Base-by-base conservation (phyloP, 768 basidiomycete genomes). In the Hemileccinum rubropunctum region DNA sequence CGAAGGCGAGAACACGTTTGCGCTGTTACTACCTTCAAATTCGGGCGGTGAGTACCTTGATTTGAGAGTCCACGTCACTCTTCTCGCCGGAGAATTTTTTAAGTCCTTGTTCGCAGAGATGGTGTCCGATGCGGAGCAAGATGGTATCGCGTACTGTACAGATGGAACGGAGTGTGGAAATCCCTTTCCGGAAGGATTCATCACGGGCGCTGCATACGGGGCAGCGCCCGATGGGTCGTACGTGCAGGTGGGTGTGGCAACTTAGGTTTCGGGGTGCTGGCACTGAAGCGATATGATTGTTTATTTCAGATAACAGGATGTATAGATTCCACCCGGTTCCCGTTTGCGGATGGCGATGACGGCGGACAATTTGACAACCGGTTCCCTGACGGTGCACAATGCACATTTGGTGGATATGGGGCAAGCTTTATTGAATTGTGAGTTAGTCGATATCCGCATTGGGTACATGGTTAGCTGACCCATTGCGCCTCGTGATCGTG, bases 341-440 rank as follows among this genome's bases (percentile, higher is more conserved):
- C 71, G 17, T 73, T 69, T 35, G 59, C 58, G 8, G 58, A 60
- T 14, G 56, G 51, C 17, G 76, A 80, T 36, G 65, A 68, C 4
- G 78, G 78, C 6, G 78, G 78, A 10, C 78, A 80, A 54, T 72
- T 77, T 50, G 78, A 79, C 42, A 66, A 73, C 37, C 71, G 78
- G 20, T 79, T 71, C 56, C 78, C 77, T 2, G 73, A 79, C 43
- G 78, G 78, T n/a, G 78, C 78, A 18, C 74, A 76, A 42, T 79
- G 78, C 61, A 69, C 70, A 3, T 79, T 74, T 50, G 78, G 78
- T 36, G 78, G 78, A 5, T 73, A 71, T 38, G 76, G 72, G 6
- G 75, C 76, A 34, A 79, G 78, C 48, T 79, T 80, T 51, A 77
- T 79, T 34, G 69, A 79, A 58, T 68, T 71, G 79, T 78, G 50